Percentiles rank a stretch among this genome's conserved stretches.
phyloP scores from a whole-genome alignment of 140 eudicot genomes.

The Bidens hawaiensis region DNA sequence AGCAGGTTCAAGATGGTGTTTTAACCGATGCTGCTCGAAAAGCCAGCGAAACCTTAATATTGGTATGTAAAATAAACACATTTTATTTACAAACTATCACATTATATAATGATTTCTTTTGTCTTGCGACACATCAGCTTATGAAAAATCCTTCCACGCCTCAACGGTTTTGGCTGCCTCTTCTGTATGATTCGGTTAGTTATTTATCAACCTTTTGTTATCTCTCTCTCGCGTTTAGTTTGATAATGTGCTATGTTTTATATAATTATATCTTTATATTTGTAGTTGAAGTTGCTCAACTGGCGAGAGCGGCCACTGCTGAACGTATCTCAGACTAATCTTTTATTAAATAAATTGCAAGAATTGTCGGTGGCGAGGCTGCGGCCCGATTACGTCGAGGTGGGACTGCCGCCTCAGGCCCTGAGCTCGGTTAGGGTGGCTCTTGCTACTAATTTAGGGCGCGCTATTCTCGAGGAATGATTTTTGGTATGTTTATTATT shows the following conservation, averaged over 20 bases:
- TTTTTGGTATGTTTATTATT: conserved; percentile 13
- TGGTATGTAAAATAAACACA: conserved; percentile 33
- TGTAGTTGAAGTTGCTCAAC: conserved; percentile 83
- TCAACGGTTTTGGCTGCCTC: conserved; percentile 90
- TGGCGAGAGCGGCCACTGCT: conserved; percentile 69
- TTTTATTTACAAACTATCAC: background rate
- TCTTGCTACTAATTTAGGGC: conserved; percentile 92
- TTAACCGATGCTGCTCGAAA: conserved; percentile 57
- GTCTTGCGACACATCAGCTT: conserved; percentile 50
- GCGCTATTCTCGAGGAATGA: conserved; percentile 85
- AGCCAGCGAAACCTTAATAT: conserved; percentile 78
- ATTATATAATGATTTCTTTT: conserved; percentile 5
- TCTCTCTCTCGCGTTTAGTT: background rate
- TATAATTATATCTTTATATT: background rate
- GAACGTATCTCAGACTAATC: conserved; percentile 69
- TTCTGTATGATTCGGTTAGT: conserved; percentile 83
- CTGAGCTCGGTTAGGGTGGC: conserved; percentile 73
- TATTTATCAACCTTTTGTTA: background rate
- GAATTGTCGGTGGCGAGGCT: conserved; percentile 78
- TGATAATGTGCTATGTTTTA: background rate
- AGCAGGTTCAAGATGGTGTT: conserved; percentile 60
- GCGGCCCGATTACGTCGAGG: conserved; percentile 71
- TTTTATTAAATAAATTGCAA: conserved; percentile 73
- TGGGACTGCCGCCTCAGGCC: conserved; percentile 73
- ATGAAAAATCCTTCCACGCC: conserved; percentile 97